A percentile compares a stretch with the other conserved stretches of the same genome.
These are phyloP conservation scores for Daedaleopsis sinensis DNA, from an alignment of 768 basidiomycete genomes.

Conservation along the genomic window DNA sequence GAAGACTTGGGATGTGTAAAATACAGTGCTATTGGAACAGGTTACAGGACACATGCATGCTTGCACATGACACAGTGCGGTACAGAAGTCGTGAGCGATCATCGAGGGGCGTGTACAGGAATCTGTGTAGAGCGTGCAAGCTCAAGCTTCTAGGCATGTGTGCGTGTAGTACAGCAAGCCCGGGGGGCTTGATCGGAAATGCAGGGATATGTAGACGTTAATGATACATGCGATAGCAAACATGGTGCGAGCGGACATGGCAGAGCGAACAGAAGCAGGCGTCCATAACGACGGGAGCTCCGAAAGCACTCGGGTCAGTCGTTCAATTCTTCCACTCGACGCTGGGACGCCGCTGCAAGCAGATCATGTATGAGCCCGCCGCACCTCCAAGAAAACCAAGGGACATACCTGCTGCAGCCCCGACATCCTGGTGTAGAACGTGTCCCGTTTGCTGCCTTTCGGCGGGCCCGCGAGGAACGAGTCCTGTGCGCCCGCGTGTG, in stretches of 20 bases:
- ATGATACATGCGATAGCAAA: not conserved
- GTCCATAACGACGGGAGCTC: not conserved
- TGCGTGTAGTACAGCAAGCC: not conserved
- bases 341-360: conserved; percentile 15
- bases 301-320: not conserved
- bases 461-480: conserved; percentile 2
- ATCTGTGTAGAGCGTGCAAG: not conserved
- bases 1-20: conserved; percentile 3
- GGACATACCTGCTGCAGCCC: conserved; percentile 10
- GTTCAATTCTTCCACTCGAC: conserved; percentile 17
- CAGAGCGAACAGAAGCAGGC: not conserved
- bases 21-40: conserved; percentile 13
- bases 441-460: conserved; percentile 2
- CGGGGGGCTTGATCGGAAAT: not conserved
- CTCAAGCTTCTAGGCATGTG: not conserved
- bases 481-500: not conserved
- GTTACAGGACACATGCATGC: not conserved
- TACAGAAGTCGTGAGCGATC: not conserved
- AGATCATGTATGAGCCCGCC: too few species aligned
- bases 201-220: not conserved
- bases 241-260: not conserved
- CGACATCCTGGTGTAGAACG: conserved; percentile 15
- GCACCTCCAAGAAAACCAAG: not conserved
- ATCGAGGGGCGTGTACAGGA: not conserved
- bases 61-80: not conserved